A percentile compares a stretch with the other conserved stretches of the same genome.
Evolutionary conservation across 345 rosid species (phyloP).

Genomic region (Luvunga scandens): DNA sequence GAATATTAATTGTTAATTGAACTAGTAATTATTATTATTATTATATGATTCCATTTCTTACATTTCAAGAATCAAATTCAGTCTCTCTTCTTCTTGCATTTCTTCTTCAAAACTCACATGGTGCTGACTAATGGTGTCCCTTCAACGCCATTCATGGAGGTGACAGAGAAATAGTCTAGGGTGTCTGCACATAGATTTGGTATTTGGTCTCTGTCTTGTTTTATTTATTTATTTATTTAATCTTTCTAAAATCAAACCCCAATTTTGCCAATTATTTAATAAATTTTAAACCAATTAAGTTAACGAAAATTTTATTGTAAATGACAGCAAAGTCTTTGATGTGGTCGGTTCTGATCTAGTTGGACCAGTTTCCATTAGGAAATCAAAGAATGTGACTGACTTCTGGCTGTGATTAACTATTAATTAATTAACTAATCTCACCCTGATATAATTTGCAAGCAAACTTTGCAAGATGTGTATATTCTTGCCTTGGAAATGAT

Average conservation of each 20-base stretch:
- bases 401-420: slow-evolving; percentile 1
- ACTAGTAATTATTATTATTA: neutral
- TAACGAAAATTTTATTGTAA: neutral
- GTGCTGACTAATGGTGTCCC: slow-evolving; percentile 40
- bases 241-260: neutral
- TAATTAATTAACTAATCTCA: neutral
- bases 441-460: too few species aligned
- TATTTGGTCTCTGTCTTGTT: slow-evolving; percentile 6
- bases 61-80: slow-evolving; percentile 18
- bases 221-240: neutral
- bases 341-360: slow-evolving; percentile 7
- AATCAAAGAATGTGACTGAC: slow-evolving; percentile 7
- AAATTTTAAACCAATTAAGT: neutral
- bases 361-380: slow-evolving; percentile 10
- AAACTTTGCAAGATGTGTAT: neutral
- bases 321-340: slow-evolving; percentile 12
- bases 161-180: slow-evolving; percentile 29
- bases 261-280: neutral
- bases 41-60: slow-evolving; percentile 20
- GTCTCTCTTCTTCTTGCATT: neutral
- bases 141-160: slow-evolving; percentile 19
- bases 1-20: neutral
- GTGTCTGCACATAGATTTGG: slow-evolving; percentile 39
- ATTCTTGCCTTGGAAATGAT: neutral
- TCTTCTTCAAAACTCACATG: slow-evolving; percentile 26